Evolutionary conservation across 2,329 filamentous ascomycete genomes (phyloP), one percentile per base, ranked within the genome.

Genomic region (Colletotrichum spinosum): DNA sequence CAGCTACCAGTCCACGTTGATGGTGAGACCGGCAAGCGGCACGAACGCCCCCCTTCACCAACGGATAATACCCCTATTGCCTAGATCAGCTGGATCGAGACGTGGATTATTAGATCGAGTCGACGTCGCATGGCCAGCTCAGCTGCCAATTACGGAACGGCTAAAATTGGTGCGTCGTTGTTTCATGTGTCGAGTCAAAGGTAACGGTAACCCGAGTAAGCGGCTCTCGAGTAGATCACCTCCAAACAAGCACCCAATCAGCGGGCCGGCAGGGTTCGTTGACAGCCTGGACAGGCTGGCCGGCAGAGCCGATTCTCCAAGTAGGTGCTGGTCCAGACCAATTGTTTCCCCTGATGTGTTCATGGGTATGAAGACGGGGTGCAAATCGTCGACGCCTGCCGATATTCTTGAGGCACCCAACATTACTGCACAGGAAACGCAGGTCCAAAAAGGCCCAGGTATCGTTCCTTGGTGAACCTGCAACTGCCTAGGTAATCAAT

Each of bases 151-250:
- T 46, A 39, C 41, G 61, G 44, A 25, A 42, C 44, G 51, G 17
- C 56, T 44, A 46, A 61, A 61, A 61, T 37, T 52, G 51, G 61
- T 25, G 42, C 56, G 57, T 60, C 39, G 39, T 34, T 61, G 61
- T 65, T 65, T 65, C 57, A 61, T 55, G 48, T 65, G 56, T 65
- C 50, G 61, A 65, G 44, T 45, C 9, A 37, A 15, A 55, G 34
- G 56, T 55, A 55, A 61, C 57, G 57, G 51, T 55, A 51, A 55
- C 57, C 57, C 61, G 51, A 65, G 34, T 51, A 60, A 65, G 57
- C 51, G 61, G 61, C 39, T 65, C 51, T 61, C 57, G 33, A 61
- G 57, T 55, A 61, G 56, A 65, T 65, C 61, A 65, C 35, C 39
- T 17, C 51, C 49, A 56, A 58, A 65, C 50, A 61, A 17, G 45